A percentile compares a stretch with the other conserved stretches of the same genome.
These are phyloP conservation scores for Smittium culicis DNA, from an alignment of 371 early-diverging fungal genomes.

Conservation along the genomic window DNA sequence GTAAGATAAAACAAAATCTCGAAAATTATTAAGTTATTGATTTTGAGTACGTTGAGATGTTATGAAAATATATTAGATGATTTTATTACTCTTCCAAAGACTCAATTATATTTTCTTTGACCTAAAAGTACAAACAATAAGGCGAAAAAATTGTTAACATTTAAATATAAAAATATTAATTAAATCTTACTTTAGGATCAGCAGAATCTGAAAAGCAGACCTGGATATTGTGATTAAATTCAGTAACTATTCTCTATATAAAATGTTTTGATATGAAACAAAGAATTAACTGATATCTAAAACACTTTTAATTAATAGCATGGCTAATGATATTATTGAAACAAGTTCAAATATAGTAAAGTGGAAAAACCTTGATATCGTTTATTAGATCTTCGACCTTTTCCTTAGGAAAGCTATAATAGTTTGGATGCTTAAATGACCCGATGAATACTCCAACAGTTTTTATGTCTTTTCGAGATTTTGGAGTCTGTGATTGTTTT, in stretches of 20 bases:
- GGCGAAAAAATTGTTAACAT: background rate
- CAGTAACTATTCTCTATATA: background rate
- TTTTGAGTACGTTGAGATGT: background rate
- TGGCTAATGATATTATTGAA: too few species aligned
- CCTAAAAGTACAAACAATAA: background rate
- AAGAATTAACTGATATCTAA: background rate
- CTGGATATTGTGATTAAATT: background rate
- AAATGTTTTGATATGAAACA: background rate
- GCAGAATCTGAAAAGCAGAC: background rate
- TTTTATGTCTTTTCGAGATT: too few species aligned
- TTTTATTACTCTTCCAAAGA: background rate
- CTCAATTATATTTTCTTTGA: background rate
- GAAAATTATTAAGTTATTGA: background rate
- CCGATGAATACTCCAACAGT: slow-evolving; percentile 1
- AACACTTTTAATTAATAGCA: background rate
- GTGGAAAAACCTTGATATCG: slow-evolving; percentile 9
- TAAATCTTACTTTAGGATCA: background rate
- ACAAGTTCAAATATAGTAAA: too few species aligned
- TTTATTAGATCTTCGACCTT: background rate
- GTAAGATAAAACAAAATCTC: background rate
- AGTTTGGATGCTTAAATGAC: background rate
- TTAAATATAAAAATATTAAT: background rate
- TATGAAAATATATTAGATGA: background rate
- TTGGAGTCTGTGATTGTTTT: background rate
- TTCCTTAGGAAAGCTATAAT: background rate